Evolutionary conservation across 169 alveolate genomes (phyloP).

Genomic region (Miamiensis avidus): DNA sequence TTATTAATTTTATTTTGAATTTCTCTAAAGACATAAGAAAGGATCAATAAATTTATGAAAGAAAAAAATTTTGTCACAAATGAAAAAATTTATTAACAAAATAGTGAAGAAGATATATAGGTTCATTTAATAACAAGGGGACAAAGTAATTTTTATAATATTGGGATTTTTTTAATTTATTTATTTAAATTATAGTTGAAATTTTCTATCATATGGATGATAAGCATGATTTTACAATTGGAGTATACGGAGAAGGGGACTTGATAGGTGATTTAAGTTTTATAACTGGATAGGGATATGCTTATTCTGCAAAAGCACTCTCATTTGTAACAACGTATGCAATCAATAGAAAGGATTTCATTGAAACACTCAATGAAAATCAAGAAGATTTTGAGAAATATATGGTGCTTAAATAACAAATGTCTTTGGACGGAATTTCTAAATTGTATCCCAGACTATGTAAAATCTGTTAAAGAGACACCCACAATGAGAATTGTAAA

Average conservation of each 20-base stretch:
- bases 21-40: background rate
- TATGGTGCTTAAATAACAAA: no score
- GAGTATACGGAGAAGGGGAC: background rate
- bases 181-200: background rate
- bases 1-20: no score
- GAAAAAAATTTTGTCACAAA: background rate
- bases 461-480: no score
- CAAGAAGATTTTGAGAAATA: no score
- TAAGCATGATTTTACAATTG: background rate
- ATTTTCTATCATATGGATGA: background rate
- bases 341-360: no score
- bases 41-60: background rate
- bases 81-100: background rate
- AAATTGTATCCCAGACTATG: no score
- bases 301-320: background rate
- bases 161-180: no score
- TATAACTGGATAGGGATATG: background rate
- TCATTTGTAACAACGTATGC: no score
- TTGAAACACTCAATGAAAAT: no score
- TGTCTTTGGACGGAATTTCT: no score
- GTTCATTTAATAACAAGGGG: background rate
- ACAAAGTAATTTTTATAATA: background rate
- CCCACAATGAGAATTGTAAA: no score
- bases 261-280: background rate
- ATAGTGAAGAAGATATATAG: background rate